Base-by-base conservation (phyloP, 495 filamentous ascomycete genomes). In the Staphylotrichum tortipilum region DNA sequence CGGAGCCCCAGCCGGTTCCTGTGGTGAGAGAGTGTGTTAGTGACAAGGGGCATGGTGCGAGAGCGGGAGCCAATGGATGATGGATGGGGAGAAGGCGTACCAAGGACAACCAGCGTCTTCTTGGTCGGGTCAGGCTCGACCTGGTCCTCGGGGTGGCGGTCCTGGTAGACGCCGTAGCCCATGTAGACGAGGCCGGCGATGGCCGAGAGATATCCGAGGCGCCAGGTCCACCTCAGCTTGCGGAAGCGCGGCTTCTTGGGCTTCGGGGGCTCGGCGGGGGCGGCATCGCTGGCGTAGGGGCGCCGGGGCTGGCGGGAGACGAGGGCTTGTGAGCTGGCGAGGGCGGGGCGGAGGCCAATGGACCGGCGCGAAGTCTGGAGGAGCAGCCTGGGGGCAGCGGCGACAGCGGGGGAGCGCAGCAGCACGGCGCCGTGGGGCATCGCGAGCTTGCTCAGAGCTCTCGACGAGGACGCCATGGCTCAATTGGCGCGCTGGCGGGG, bases 1-100 rank as follows among this genome's bases (percentile, higher is more conserved):
- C 88, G 12, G 90, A 83, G 50, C 94, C 92, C 92, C 92, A 99
- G 59, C 92, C 92, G 57, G 89, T 94, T 56, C 90, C 88, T 94
- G 49, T 15, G 53, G 56, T 57, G 39, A 62, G 52, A 36, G 35
- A 57, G 39, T 24, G 39, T 9, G 31, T 8, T 22, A 19, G 15
- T 22, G 23, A 33, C 37, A 31, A 49, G 37, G 26, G 42, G 24
- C 28, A 33, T 15, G n/a, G 24, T 9, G 12, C n/a, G n/a, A n/a
- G n/a, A n/a, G n/a, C n/a, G n/a, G n/a, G n/a, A n/a, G n/a, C n/a
- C n/a, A n/a, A n/a, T n/a, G n/a, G n/a, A n/a, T n/a, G n/a, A n/a
- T n/a, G n/a, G n/a, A n/a, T n/a, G n/a, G n/a, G 10, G 26, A 22
- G 19, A 2, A 6, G 26, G 39, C 82, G 68, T 80, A 95, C 92